Evolutionary conservation across 805 yeast genomes (phyloP), one percentile per base, ranked within the genome.

Genomic region (Saturnispora zaruensis): DNA sequence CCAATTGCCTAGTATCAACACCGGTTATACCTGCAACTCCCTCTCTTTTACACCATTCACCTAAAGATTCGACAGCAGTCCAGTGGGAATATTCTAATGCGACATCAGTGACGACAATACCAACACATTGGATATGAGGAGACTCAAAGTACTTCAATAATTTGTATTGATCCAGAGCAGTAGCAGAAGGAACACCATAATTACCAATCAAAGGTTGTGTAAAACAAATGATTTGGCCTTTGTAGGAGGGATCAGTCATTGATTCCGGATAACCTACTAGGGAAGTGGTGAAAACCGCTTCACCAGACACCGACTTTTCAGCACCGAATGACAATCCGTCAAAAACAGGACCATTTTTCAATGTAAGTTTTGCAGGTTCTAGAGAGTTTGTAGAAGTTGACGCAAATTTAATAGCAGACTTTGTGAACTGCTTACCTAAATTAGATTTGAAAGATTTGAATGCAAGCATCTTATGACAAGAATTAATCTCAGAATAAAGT

Each of bases 221-320:
- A 69, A 93, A 86, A 56, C 93, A 97, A 66, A 93, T 74, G 64
- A 93, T 91, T 72, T 93, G 99, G 56, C 99, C 99, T 65, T 87
- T 90, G 70, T 93, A 93, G 42, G 98, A 93, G 53, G 99, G 99
- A 71, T 93, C 99, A 38, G 99, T 89, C 68, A 93, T 80, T 48
- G 97, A 82, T 71, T 93, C 99, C 16, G 99, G 98, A 69, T 93
- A 93, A 18, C 99, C 99, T 11, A 93, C 99, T 67, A 95, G 76
- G 6, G 97, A 93, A 32, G 99, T 95, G 44, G 97, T 88, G 74
- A 93, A 93, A 42, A 95, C 99, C 28, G 96, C 96, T 69, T 93
- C 99, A 55, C 99, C 99, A 52, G 95, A 82, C 54, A 88, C 80
- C 55, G 90, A 87, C 57, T 84, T 84, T 67, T 88, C 81, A 41